A percentile compares a stretch with the other conserved stretches of the same genome.
phyloP scores from a whole-genome alignment of 495 filamentous ascomycete species.

The Letharia lupina region DNA sequence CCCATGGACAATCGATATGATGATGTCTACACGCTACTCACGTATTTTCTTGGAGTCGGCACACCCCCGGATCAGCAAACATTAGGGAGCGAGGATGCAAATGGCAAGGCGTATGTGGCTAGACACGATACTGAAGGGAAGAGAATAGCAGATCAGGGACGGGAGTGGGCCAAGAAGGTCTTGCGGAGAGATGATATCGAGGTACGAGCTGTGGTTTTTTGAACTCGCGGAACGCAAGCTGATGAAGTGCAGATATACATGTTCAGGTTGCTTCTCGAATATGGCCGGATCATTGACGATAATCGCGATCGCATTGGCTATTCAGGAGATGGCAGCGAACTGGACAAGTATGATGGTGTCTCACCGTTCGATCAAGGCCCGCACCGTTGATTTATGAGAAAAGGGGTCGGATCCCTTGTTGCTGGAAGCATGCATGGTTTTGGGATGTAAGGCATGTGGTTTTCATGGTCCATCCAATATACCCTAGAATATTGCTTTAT shows the following conservation, averaged over 20 bases:
- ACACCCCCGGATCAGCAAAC: constrained; percentile 32
- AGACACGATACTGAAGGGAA: constrained; percentile 52
- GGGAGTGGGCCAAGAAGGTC: constrained; percentile 61
- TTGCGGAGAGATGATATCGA: constrained; percentile 64
- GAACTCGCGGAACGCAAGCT: neutral
- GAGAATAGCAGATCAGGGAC: constrained; percentile 53
- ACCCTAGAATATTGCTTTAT: constrained; percentile 1
- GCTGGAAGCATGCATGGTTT: constrained; percentile 8
- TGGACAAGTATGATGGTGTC: constrained; percentile 27
- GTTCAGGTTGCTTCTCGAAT: constrained; percentile 61
- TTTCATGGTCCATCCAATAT: constrained; percentile 7
- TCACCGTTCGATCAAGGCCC: constrained; percentile 19
- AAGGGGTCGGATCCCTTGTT: neutral
- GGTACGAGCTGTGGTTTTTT: constrained; percentile 21
- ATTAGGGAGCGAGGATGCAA: constrained; percentile 21
- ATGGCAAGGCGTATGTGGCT: constrained; percentile 25
- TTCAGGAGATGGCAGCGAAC: constrained; percentile 42
- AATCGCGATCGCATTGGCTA: constrained; percentile 58
- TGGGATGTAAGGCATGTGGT: neutral
- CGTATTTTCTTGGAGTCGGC: constrained; percentile 60
- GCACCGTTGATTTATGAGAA: constrained; percentile 19
- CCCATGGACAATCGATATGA: constrained; percentile 76
- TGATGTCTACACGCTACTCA: constrained; percentile 69
- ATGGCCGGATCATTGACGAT: constrained; percentile 58
- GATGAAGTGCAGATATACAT: constrained; percentile 44